Conservation (phyloP, 179 eudicot species). For the Vitellaria paradoxa region DNA sequence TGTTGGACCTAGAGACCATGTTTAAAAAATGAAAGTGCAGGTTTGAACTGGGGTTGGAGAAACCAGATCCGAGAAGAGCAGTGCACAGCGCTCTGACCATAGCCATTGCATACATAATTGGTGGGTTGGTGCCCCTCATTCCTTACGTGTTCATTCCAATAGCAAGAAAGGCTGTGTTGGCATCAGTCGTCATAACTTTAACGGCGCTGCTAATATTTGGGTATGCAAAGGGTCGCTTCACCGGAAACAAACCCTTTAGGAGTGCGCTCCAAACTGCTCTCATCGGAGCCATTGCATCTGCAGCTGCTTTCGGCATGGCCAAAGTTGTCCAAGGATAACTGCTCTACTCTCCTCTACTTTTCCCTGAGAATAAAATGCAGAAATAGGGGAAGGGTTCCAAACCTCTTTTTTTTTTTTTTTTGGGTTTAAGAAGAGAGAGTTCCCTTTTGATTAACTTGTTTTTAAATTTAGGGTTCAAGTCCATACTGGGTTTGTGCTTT, state of each 20-base stretch:
- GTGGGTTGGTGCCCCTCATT: slow-evolving; percentile 72
- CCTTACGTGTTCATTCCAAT: slow-evolving; percentile 75
- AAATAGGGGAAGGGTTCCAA: no score
- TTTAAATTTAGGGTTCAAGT: no score
- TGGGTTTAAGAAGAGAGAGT: no score
- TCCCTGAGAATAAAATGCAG: no score
- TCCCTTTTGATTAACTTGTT: no score
- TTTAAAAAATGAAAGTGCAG: slow-evolving; percentile 27
- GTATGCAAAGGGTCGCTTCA: slow-evolving; percentile 72
- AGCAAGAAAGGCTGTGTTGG: slow-evolving; percentile 56
- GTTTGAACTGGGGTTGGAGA: slow-evolving; percentile 93
- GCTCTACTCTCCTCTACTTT: no score
- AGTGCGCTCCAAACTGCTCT: slow-evolving; percentile 84
- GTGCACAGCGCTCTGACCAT: slow-evolving; percentile 81
- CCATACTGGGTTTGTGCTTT: no score
- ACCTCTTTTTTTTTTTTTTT: no score
- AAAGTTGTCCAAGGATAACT: slow-evolving; percentile 52
- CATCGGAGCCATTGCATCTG: slow-evolving; percentile 88
- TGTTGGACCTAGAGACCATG: not conserved
- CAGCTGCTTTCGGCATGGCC: slow-evolving; percentile 94
- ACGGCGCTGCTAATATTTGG: slow-evolving; percentile 76
- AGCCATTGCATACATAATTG: slow-evolving; percentile 73
- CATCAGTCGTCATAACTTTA: slow-evolving; percentile 60
- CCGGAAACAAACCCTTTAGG: slow-evolving; percentile 55
- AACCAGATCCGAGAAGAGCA: slow-evolving; percentile 92